Base-by-base conservation (phyloP, 441 rosid species). In the Breynia disticha region DNA sequence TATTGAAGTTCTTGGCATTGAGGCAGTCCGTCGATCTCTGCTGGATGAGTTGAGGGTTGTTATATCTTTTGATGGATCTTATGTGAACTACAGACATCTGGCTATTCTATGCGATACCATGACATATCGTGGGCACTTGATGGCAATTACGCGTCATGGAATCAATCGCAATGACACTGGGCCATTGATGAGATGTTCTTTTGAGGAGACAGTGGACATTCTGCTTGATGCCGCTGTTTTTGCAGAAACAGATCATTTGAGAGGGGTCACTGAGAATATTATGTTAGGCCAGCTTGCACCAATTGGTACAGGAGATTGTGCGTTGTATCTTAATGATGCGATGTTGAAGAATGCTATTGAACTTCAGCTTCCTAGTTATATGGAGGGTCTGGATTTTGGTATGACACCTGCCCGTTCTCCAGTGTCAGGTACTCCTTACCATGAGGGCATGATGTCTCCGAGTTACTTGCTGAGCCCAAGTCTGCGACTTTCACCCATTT, bases 91-190 rank as follows among this genome's bases (percentile, higher is more conserved):
- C 65, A 75, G 99, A 51, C 99, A 89, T 76, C 81, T 93, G 57
- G 99, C 97, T 63, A 93, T 93, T 54, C 69, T 93, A 38, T 93
- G 97, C 64, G 99, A 93, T 69, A 89, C 99, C 24, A 93, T 93
- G 99, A 93, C 99, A 18, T 93, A 93, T 65, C 96, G 99, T 4
- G 97, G 99, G 55, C 96, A 89, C 70, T 76, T 93, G 72, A 93
- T 93, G 99, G 97, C 97, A 19, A 93, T 93, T 68, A 93, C 99
- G 43, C 96, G 97, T 53, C 97, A 89, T 67, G 99, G 99, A 54
- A 93, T 93, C 65, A 93, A 93, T 24, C 73, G 99, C 48, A 93
- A 93, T 56, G 96, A 93, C 61, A 93, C 99, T 13, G 99, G 99
- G 21, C 99, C 97, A 18, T 58, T 93, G 81, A 93, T 93, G 97